Base-by-base conservation (phyloP, 2,329 filamentous ascomycete genomes). In the Endoconidiophora laricicola region DNA sequence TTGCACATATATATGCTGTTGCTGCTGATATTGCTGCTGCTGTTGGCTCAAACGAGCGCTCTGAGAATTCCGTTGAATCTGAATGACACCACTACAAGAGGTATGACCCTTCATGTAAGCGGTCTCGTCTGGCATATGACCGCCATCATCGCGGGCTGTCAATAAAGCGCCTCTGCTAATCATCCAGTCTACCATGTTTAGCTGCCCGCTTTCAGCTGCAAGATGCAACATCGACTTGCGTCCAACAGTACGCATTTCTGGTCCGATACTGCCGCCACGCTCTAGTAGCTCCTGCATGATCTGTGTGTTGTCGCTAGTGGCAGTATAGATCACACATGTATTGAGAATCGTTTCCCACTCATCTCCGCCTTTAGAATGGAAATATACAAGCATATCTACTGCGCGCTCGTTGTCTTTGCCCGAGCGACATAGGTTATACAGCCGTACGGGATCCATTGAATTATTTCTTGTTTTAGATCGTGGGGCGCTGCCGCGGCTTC, bases 371-470 rank as follows among this genome's bases (percentile, higher is more conserved):
- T 14, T 6, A 1, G 18, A 6, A 3, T 33, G 22, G 24, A 45
- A 41, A 2, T 18, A 18, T 4, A 29, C 42, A 9, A 56, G 42
- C 23, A 54, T 52, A 6, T 52, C 46, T 2, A 54, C 48, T 23
- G 52, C 52, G 37, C 45, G 46, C 33, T 57, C 55, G 33, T 55
- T 56, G 0, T 55, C 49, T 38, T 44, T 49, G 24, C 55, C 52
- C 23, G 45, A 49, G 18, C 44, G 46, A 48, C 56, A 54, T 10
- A 57, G 44, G 16, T 38, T 40, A 14, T 54, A 46, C 9, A 56
- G 51, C 9, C 52, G 9, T 33, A 12, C 12, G 9, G 29, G 40
- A 2, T 45, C 22, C 5, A 46, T 43, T 7, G 48, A 39, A 1
- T 14, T 10, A 5, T 44, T 37, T 26, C n/a, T 23, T 16, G 49